Conservation (phyloP, 805 yeast species). For the Clavispora vitiphila region DNA sequence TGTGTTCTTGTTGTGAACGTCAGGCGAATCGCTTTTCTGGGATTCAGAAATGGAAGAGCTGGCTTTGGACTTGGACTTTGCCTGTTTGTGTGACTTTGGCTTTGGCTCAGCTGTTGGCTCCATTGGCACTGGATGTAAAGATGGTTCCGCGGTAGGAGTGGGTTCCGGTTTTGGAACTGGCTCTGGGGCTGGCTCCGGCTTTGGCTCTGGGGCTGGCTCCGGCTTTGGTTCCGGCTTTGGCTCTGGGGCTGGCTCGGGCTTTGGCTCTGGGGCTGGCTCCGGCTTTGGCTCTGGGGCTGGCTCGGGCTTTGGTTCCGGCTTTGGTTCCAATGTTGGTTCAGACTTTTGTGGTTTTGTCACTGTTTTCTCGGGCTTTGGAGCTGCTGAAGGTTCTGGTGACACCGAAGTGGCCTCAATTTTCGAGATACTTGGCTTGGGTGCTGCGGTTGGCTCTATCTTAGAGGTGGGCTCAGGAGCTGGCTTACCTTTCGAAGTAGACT, state of each 20-base stretch:
- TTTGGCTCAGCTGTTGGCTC: background rate
- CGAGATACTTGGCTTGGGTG: too few relatives aligned
- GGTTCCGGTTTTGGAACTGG: background rate
- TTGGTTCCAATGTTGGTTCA: background rate
- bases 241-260: background rate
- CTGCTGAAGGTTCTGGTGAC: background rate
- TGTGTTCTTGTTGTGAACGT: background rate
- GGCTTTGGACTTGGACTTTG: background rate
- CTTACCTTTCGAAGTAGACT: too few relatives aligned
- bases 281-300: background rate
- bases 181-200: background rate
- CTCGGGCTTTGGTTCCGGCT: background rate
- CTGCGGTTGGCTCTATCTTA: too few relatives aligned
- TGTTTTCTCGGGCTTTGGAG: background rate
- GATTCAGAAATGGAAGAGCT: background rate
- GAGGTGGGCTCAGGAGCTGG: too few relatives aligned
- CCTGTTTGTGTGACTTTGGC: background rate
- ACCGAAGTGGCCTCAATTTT: too few relatives aligned
- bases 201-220: background rate
- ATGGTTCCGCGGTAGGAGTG: background rate
- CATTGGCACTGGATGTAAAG: background rate
- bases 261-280: background rate
- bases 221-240: background rate
- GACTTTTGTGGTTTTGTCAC: background rate
- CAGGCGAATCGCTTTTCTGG: background rate